phyloP scores from a whole-genome alignment of 768 basidiomycete genomes.

The Dioszegia crocea region DNA sequence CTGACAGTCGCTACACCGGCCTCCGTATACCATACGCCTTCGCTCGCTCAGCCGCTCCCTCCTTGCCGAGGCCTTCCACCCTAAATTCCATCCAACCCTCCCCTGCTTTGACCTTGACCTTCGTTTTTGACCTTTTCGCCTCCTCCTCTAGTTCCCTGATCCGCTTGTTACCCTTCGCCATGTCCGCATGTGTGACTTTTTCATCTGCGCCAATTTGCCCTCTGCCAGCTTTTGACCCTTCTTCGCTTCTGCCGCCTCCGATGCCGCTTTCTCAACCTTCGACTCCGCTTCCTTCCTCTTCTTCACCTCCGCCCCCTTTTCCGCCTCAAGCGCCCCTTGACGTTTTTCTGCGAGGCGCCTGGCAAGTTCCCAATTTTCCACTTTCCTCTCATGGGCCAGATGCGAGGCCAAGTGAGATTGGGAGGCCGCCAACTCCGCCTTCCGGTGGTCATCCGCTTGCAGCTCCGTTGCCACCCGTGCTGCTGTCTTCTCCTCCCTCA shows the following conservation, averaged over 20 bases:
- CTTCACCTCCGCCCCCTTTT: background rate
- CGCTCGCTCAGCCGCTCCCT: too few relatives aligned
- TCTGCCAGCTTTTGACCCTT: background rate
- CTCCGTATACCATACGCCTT: too few relatives aligned
- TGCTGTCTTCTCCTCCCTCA: too few relatives aligned
- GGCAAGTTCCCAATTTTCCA: too few relatives aligned
- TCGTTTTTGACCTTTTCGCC: background rate
- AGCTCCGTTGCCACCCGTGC: too few relatives aligned
- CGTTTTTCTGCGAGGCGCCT: too few relatives aligned
- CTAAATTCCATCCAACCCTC: background rate
- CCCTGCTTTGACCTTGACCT: background rate
- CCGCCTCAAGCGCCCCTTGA: background rate
- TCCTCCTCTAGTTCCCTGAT: background rate
- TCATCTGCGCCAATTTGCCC: background rate
- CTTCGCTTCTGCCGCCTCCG: background rate
- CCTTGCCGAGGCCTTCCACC: too few relatives aligned
- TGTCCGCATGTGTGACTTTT: background rate
- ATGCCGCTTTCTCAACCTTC: background rate
- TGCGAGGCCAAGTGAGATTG: too few relatives aligned
- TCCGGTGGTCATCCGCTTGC: too few relatives aligned
- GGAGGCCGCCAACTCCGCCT: too few relatives aligned
- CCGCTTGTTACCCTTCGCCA: background rate
- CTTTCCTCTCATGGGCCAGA: too few relatives aligned
- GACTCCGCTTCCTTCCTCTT: background rate
- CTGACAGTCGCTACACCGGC: too few relatives aligned